Percentiles rank a stretch among this genome's conserved stretches.
Evolutionary conservation across 495 filamentous ascomycete species (phyloP).

Genomic region (Aspergillus kassunensis): DNA sequence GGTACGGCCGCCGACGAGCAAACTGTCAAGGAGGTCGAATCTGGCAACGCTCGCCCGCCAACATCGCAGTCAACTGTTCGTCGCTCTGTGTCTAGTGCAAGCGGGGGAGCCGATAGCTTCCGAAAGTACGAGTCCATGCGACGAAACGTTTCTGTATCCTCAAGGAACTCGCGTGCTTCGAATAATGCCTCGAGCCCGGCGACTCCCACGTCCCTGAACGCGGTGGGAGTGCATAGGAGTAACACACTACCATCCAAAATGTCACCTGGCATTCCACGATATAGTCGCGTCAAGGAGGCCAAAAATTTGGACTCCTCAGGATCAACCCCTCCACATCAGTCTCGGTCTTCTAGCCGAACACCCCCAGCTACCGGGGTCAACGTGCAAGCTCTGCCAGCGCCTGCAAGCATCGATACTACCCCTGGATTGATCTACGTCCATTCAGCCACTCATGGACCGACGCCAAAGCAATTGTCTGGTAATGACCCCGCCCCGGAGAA

Average conservation of each 20-base stretch:
- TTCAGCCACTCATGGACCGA: slow-evolving; percentile 37
- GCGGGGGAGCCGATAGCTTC: slow-evolving; percentile 79
- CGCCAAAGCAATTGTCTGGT: slow-evolving; percentile 6
- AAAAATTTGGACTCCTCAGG: slow-evolving; percentile 27
- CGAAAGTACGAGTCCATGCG: slow-evolving; percentile 68
- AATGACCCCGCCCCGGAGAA: slow-evolving; percentile 24
- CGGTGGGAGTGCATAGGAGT: slow-evolving; percentile 74
- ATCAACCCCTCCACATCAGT: slow-evolving; percentile 31
- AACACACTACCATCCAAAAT: slow-evolving; percentile 95
- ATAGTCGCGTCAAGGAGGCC: slow-evolving; percentile 40
- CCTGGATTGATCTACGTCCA: slow-evolving; percentile 28
- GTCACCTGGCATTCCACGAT: slow-evolving; percentile 65
- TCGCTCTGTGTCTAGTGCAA: slow-evolving; percentile 81
- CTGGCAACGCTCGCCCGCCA: slow-evolving; percentile 56
- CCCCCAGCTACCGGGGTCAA: slow-evolving; percentile 29
- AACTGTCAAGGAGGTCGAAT: slow-evolving; percentile 78
- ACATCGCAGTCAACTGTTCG: slow-evolving; percentile 55
- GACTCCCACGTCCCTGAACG: slow-evolving; percentile 57
- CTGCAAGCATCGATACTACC: slow-evolving; percentile 8
- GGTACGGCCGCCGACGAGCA: slow-evolving; percentile 85
- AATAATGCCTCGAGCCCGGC: slow-evolving; percentile 66
- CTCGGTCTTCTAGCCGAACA: slow-evolving; percentile 32
- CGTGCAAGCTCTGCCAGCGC: slow-evolving; percentile 10
- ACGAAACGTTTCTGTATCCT: slow-evolving; percentile 76
- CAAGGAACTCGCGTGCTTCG: slow-evolving; percentile 67